These are phyloP conservation scores for Mortierella sp. DNA, from an alignment of 371 early-diverging fungal species.

Conservation along the genomic window DNA sequence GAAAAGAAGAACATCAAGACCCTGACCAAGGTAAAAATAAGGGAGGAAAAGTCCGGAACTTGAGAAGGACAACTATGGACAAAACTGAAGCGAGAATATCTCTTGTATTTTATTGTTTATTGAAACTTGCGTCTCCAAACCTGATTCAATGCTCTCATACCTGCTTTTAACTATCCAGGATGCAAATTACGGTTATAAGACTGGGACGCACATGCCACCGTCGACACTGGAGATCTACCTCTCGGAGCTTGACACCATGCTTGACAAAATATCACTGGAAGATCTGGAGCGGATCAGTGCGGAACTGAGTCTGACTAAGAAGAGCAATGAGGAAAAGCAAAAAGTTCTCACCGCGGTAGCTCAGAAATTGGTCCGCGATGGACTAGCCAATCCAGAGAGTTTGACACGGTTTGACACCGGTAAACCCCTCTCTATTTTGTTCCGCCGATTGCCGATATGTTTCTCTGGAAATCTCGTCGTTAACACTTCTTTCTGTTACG, in stretches of 20 bases:
- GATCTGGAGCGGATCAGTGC: constrained; percentile 41
- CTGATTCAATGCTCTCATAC: neutral
- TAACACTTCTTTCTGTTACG: neutral
- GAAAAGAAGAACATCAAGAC: constrained; percentile 90
- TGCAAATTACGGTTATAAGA: constrained; percentile 79
- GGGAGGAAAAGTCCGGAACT: too few species aligned
- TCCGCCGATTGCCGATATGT: neutral
- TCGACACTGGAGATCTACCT: constrained; percentile 71
- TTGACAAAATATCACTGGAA: constrained; percentile 61
- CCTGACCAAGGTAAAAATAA: constrained; percentile 65
- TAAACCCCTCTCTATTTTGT: neutral
- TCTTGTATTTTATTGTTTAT: too few species aligned
- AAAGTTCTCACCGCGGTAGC: constrained; percentile 33
- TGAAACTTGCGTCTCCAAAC: too few species aligned
- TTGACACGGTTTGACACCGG: constrained; percentile 45
- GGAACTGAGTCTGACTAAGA: constrained; percentile 28
- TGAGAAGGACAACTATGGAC: too few species aligned
- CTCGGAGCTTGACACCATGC: constrained; percentile 75
- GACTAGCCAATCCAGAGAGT: constrained; percentile 33
- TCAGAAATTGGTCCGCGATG: constrained; percentile 36
- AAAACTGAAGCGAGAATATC: too few species aligned
- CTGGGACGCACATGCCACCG: constrained; percentile 60
- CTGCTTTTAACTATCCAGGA: constrained; percentile 42
- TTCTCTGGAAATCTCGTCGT: neutral
- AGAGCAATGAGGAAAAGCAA: constrained; percentile 31